These are phyloP conservation scores for Apocynum venetum DNA, from an alignment of 257 asterid species.

Conservation along the genomic window DNA sequence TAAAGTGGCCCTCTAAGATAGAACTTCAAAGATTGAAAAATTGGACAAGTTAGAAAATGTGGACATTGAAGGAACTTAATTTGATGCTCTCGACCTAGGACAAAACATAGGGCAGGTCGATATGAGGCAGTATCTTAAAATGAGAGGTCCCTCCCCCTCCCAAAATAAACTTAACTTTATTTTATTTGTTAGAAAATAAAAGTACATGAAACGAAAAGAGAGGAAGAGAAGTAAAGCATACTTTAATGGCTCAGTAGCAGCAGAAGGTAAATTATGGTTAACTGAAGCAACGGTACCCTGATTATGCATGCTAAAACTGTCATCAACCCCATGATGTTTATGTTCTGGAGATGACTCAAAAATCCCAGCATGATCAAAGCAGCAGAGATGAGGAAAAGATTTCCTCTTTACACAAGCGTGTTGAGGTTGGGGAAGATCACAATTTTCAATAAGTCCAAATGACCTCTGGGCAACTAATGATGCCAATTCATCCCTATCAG, in stretches of 20 bases:
- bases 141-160: neutral
- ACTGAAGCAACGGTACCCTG: conserved; percentile 19
- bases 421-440: conserved; percentile 87
- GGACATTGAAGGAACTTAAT: neutral
- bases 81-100: neutral
- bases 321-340: conserved; percentile 16
- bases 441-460: conserved; percentile 53
- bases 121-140: neutral
- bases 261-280: conserved; percentile 24
- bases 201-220: neutral
- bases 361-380: conserved; percentile 22
- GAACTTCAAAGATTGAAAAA: neutral
- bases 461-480: conserved; percentile 60
- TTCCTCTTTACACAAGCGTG: conserved; percentile 38
- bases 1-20: neutral
- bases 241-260: conserved; percentile 35
- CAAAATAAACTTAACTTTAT: too few species aligned
- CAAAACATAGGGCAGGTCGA: neutral
- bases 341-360: conserved; percentile 19
- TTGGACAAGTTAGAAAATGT: neutral
- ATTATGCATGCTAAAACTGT: conserved; percentile 5
- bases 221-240: conserved; percentile 15
- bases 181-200: too few species aligned
- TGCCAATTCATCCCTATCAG: conserved; percentile 75
- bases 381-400: conserved; percentile 15